Evolutionary conservation across 495 filamentous ascomycete species (phyloP).

Genomic region (Tirmania nivea): DNA sequence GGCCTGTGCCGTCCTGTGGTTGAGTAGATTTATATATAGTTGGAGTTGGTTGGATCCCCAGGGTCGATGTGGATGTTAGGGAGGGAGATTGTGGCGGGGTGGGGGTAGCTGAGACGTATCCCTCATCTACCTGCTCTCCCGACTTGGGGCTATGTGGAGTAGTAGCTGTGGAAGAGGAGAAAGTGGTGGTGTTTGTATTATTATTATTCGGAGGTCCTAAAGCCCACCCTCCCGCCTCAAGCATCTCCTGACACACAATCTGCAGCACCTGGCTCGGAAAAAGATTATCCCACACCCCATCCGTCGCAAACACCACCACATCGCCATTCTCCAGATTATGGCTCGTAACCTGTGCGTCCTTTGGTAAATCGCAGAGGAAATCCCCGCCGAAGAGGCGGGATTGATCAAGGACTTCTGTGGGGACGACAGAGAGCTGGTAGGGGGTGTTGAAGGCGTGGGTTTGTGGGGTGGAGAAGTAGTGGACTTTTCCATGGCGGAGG

Average conservation of each 20-base stretch:
- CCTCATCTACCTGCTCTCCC: neutral
- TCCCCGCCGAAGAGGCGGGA: conserved; percentile 61
- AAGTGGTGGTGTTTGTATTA: too few relatives aligned
- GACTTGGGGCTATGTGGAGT: too few relatives aligned
- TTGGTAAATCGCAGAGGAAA: conserved; percentile 56
- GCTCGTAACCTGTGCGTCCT: conserved; percentile 57
- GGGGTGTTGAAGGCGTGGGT: conserved; percentile 97
- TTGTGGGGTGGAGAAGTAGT: conserved; percentile 61
- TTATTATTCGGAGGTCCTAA: conserved; percentile 19
- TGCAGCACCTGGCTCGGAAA: conserved; percentile 67
- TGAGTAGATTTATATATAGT: conserved; percentile 8
- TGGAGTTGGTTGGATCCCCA: conserved; percentile 13
- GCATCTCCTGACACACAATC: conserved; percentile 56
- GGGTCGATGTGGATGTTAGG: conserved; percentile 3
- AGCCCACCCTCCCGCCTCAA: conserved; percentile 45
- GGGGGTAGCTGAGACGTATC: neutral
- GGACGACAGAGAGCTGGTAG: conserved; percentile 78
- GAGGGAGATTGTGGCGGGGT: conserved; percentile 4
- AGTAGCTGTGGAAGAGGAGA: too few relatives aligned
- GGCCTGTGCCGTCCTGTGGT: conserved; percentile 11
- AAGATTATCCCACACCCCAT: conserved; percentile 96
- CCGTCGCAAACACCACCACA: conserved; percentile 73
- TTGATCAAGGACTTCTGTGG: conserved; percentile 51
- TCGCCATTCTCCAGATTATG: conserved; percentile 70
- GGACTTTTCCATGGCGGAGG: conserved; percentile 59